These are phyloP conservation scores for Hordeum vulgare DNA, from an alignment of 176 grass and related monocot species.

Conservation along the genomic window DNA sequence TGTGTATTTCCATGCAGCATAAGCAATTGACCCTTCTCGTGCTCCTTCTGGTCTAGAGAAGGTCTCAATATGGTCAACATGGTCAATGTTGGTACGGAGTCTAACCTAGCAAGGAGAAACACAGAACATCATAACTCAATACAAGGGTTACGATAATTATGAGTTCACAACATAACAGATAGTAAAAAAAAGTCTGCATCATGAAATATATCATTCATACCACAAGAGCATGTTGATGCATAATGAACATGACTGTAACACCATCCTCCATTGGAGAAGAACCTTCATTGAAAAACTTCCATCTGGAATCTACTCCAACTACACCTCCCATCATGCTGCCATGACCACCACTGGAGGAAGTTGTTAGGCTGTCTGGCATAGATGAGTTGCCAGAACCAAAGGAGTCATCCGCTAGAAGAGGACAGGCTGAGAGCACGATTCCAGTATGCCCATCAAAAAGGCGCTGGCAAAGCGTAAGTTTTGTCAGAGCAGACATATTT, in stretches of 20 bases:
- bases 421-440: conserved; percentile 70
- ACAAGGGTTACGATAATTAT: conserved; percentile 17
- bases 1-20: conserved; percentile 88
- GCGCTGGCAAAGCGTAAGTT: conserved; percentile 43
- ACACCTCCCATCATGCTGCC: conserved; percentile 97
- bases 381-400: conserved; percentile 55
- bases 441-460: conserved; percentile 81
- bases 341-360: conserved; percentile 55
- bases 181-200: neutral
- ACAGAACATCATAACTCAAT: conserved; percentile 3
- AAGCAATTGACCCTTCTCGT: conserved; percentile 85
- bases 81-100: conserved; percentile 54
- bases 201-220: conserved; percentile 45
- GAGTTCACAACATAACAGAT: neutral
- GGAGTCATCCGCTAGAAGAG: conserved; percentile 66
- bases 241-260: conserved; percentile 89
- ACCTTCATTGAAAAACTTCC: conserved; percentile 96
- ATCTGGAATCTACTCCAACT: conserved; percentile 69
- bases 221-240: conserved; percentile 91
- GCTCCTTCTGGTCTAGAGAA: conserved; percentile 92
- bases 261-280: conserved; percentile 82
- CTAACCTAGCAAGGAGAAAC: conserved; percentile 70
- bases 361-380: conserved; percentile 48
- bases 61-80: conserved; percentile 80
- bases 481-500: conserved; percentile 31